Conservation (phyloP, 305 asterid genomes). For the Fraxinus sp. region DNA sequence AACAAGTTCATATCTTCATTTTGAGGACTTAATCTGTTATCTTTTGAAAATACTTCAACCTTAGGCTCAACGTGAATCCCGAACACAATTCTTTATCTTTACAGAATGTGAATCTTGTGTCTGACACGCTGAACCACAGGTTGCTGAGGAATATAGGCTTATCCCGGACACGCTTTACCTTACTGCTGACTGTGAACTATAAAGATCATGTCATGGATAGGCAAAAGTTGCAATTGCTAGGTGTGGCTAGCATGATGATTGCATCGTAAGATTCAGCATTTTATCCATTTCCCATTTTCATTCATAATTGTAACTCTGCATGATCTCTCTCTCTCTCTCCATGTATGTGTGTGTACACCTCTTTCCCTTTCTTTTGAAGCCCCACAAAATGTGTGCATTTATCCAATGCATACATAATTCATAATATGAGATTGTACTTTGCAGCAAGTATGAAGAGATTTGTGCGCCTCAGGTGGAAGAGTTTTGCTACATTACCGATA, state of each 20-base stretch:
- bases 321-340: neutral
- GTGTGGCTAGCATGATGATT: slow-evolving; percentile 77
- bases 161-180: slow-evolving; percentile 72
- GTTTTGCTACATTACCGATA: slow-evolving; percentile 59
- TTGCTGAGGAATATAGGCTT: slow-evolving; percentile 65
- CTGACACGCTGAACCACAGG: slow-evolving; percentile 40
- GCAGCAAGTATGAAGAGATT: slow-evolving; percentile 78
- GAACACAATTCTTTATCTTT: neutral
- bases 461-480: slow-evolving; percentile 69
- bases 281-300: neutral
- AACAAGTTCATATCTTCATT: neutral
- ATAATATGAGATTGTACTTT: slow-evolving; percentile 7
- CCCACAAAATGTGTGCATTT: neutral
- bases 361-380: neutral
- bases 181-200: slow-evolving; percentile 42
- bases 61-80: neutral
- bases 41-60: neutral
- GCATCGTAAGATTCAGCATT: slow-evolving; percentile 61
- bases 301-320: neutral
- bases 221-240: slow-evolving; percentile 69
- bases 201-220: slow-evolving; percentile 65
- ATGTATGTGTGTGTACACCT: neutral
- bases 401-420: neutral
- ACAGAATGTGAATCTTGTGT: neutral
- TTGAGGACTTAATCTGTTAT: neutral